Evolutionary conservation across 805 yeast species (phyloP).

Genomic region (Pichia kluyveri): DNA sequence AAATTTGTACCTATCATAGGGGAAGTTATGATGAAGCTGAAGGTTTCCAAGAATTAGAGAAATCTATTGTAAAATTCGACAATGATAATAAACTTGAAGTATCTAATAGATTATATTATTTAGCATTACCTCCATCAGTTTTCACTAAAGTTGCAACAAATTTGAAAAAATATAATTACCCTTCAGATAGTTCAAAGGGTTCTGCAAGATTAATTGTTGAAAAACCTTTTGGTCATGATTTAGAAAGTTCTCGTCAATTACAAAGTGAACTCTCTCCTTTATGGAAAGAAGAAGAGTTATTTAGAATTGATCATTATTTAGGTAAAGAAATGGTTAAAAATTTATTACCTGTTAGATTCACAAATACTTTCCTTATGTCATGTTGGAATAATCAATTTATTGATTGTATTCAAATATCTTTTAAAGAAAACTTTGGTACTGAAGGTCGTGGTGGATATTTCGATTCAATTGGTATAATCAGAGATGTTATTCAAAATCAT

Average conservation of each 20-base stretch:
- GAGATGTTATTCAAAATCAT: constrained; percentile 99
- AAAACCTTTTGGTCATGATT: constrained; percentile 95
- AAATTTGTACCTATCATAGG: constrained; percentile 54
- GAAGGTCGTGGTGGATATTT: constrained; percentile 99
- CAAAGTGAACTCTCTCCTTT: constrained; percentile 75
- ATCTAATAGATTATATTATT: constrained; percentile 78
- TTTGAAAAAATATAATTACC: constrained; percentile 61
- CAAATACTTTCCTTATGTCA: constrained; percentile 80
- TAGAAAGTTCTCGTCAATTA: constrained; percentile 65
- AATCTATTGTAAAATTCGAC: constrained; percentile 41
- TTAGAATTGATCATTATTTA: constrained; percentile 92
- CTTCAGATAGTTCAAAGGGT: constrained; percentile 44
- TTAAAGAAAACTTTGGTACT: constrained; percentile 98
- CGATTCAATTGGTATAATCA: constrained; percentile 87
- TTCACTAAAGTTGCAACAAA: constrained; percentile 72
- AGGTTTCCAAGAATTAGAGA: constrained; percentile 55
- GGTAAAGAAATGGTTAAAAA: constrained; percentile 99
- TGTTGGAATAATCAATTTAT: constrained; percentile 81
- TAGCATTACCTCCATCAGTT: constrained; percentile 92
- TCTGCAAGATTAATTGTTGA: constrained; percentile 80
- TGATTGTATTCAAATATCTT: constrained; percentile 74
- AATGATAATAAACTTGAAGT: constrained; percentile 30
- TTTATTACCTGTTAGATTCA: constrained; percentile 79
- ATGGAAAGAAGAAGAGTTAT: constrained; percentile 84
- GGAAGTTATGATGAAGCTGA: constrained; percentile 77